Evolutionary conservation across 306 rosid species (phyloP).

Genomic region (Rubus parviflorus): DNA sequence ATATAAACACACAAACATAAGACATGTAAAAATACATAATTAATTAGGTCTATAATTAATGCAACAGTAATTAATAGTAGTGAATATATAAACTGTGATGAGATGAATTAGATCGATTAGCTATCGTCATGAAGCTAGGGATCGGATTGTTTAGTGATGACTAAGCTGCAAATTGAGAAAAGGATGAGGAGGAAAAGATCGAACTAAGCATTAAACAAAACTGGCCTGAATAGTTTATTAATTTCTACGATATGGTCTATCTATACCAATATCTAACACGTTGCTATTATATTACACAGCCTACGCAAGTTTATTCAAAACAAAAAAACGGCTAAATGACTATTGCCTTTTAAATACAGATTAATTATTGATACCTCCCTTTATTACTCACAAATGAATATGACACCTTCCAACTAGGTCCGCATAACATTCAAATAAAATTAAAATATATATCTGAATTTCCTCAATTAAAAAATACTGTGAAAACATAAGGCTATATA

Average conservation of each 20-base stretch:
- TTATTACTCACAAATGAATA: not conserved
- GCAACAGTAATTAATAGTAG: no score
- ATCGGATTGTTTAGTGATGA: not conserved
- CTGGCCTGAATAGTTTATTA: not conserved
- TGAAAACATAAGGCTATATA: no score
- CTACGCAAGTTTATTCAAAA: not conserved
- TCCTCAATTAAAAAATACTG: no score
- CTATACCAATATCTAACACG: not conserved
- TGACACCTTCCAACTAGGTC: not conserved
- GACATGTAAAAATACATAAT: no score
- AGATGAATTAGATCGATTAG: not conserved
- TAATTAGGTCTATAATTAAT: no score
- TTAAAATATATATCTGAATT: no score
- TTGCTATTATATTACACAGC: not conserved
- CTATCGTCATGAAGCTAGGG: not conserved
- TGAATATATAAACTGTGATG: no score
- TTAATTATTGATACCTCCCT: not conserved
- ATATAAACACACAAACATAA: no score
- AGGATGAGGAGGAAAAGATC: not conserved
- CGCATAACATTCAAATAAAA: no score
- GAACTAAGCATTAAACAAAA: not conserved
- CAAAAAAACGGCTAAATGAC: not conserved
- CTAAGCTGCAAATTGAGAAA: not conserved
- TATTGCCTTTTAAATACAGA: not conserved
- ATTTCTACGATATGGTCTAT: not conserved